These are phyloP conservation scores for Canariomyces notabilis DNA, from an alignment of 2,329 filamentous ascomycete genomes.

Conservation along the genomic window DNA sequence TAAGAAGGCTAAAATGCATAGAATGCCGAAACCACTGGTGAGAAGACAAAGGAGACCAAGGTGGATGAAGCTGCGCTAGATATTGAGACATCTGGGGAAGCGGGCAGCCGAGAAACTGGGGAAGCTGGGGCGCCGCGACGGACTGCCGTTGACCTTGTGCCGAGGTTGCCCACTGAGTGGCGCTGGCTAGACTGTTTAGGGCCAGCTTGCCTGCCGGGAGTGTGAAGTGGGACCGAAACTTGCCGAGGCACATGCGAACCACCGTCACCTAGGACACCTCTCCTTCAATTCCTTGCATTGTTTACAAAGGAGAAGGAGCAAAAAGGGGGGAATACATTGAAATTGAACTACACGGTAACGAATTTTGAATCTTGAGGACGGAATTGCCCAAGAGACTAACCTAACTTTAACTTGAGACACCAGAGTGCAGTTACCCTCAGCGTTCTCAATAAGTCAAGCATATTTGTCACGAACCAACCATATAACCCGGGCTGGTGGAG, in stretches of 20 bases:
- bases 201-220: too few species aligned
- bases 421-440: too few species aligned
- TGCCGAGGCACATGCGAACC: neutral
- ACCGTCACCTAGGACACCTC: neutral
- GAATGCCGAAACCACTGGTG: constrained; percentile 6
- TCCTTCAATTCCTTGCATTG: too few species aligned
- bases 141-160: constrained; percentile 11
- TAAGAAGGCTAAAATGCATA: constrained; percentile 5
- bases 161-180: constrained; percentile 17
- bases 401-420: too few species aligned
- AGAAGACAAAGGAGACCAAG: constrained; percentile 9
- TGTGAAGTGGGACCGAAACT: neutral
- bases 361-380: too few species aligned
- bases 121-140: constrained; percentile 3
- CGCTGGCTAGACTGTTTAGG: constrained; percentile 15
- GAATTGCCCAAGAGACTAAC: too few species aligned
- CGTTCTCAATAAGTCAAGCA: too few species aligned
- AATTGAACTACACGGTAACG: too few species aligned
- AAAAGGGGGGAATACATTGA: too few species aligned
- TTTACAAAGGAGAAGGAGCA: too few species aligned
- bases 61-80: constrained; percentile 5
- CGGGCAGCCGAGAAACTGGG: constrained; percentile 7
- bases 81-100: constrained; percentile 19
- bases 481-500: too few species aligned
- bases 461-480: too few species aligned